Evolutionary conservation across 805 yeast species (phyloP).

Genomic region (Myxozyma monticola): DNA sequence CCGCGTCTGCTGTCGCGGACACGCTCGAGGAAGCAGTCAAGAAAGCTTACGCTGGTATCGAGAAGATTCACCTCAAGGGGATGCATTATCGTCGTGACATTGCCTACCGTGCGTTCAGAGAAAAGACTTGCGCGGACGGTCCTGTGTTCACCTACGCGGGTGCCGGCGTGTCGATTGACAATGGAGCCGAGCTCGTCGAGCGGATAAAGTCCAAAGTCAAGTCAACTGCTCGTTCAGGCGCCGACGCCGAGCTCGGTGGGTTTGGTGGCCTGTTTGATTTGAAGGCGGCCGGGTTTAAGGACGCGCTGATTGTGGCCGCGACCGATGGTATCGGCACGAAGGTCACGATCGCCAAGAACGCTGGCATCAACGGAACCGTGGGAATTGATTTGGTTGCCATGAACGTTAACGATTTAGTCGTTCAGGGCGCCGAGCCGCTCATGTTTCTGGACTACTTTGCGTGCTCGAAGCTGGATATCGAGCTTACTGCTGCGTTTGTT

Average conservation of each 20-base stretch:
- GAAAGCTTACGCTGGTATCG: constrained; percentile 83
- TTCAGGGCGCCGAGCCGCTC: constrained; percentile 98
- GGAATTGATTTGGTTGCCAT: constrained; percentile 98
- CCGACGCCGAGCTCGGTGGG: constrained; percentile 98
- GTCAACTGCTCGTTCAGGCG: constrained; percentile 92
- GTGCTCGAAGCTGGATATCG: constrained; percentile 83
- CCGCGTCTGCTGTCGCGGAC: constrained; percentile 81
- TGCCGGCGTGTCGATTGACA: constrained; percentile 97
- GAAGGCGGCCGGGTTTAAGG: constrained; percentile 77
- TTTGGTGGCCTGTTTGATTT: constrained; percentile 97
- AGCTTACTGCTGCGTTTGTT: constrained; percentile 83
- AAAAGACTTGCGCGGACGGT: constrained; percentile 35
- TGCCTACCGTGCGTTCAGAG: constrained; percentile 88
- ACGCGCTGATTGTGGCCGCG: constrained; percentile 85
- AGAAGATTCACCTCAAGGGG: constrained; percentile 65
- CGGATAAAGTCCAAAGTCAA: constrained; percentile 86
- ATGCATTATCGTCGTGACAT: constrained; percentile 89
- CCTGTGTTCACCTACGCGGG: constrained; percentile 78
- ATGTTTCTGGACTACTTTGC: constrained; percentile 96
- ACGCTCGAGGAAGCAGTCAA: constrained; percentile 78
- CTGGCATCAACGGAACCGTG: constrained; percentile 91
- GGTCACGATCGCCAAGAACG: constrained; percentile 86
- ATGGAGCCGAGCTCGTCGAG: constrained; percentile 87
- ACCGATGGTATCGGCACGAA: constrained; percentile 99
- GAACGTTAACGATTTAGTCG: constrained; percentile 97